Evolutionary conservation across 306 rosid species (phyloP), one percentile per base, ranked within the genome.

Genomic region (Phaseolus lunatus): DNA sequence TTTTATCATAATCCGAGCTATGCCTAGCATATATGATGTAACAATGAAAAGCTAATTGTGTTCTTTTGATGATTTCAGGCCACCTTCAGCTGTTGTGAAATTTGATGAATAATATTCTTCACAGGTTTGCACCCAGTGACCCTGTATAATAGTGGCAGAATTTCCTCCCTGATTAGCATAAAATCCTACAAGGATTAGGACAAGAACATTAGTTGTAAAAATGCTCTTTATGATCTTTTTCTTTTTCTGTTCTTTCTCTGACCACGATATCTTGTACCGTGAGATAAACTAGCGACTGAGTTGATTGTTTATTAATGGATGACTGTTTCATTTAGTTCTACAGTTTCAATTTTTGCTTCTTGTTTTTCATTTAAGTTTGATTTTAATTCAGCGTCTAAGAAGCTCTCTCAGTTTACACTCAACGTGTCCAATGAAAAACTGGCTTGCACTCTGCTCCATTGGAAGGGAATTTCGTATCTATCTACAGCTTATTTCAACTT

Each of bases 51-150:
- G 56, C 41, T 80, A 56, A 48, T 48, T 72, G 49, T 72, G 43
- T 39, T 72, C 50, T 59, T 73, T 33, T 26, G 27, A 62, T 77
- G 57, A 71, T 65, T 84, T 76, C 82, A 80, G 84, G 76, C 49
- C 33, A 56, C 27, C 61, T 71, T 84, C 29, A 50, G 70, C 70
- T 37, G 16, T 18, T 64, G 16, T 18, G 57, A 27, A 22, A 53
- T 26, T 5, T 22, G 54, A 19, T 41, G 74, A 58, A 50, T 3
- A 29, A 29, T 68, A 31, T 62, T 59, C 64, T 74, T 73, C 74
- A 69, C 70, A 67, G 56, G 22, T 43, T 74, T 44, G 24, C 85
- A 43, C 54, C 31, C 35, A 43, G 44, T 67, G 19, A 56, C 24
- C 26, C 67, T 29, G 59, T 26, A 39, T 15, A 62, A 59, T 52